A percentile compares a stretch with the other conserved stretches of the same genome.
phyloP scores from a whole-genome alignment of 2,329 filamentous ascomycete species.

The Colletotrichum kahawae region DNA sequence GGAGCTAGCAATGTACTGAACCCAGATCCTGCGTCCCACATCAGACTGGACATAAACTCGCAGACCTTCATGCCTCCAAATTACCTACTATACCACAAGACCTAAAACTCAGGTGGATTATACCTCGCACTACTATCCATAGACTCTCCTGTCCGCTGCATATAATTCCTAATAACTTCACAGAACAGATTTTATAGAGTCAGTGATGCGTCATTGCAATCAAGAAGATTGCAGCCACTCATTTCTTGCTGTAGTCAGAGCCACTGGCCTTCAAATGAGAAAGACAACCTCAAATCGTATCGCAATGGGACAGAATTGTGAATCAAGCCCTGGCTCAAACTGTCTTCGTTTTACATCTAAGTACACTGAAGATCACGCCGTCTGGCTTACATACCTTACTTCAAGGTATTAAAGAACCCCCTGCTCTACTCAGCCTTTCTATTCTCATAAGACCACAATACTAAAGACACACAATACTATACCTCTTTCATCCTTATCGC shows the following conservation, averaged over 20 bases:
- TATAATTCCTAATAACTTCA: background rate
- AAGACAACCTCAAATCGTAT: no score
- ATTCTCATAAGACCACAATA: background rate
- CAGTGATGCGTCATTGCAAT: background rate
- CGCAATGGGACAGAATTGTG: no score
- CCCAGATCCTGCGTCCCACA: background rate
- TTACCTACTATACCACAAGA: background rate
- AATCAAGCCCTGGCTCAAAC: background rate
- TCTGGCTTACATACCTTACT: no score
- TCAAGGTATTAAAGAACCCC: background rate
- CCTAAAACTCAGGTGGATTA: background rate
- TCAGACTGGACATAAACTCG: accelerated
- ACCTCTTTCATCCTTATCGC: no score
- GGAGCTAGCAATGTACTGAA: background rate
- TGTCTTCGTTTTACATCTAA: background rate
- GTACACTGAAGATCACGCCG: background rate
- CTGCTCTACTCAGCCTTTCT: background rate
- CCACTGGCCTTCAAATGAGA: background rate
- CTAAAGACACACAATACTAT: no score
- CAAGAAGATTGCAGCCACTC: background rate
- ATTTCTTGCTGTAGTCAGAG: background rate
- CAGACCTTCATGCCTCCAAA: background rate
- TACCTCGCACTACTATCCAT: background rate
- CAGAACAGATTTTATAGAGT: background rate
- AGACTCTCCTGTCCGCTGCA: background rate